Base-by-base conservation (phyloP, 2,329 filamentous ascomycete species). In the Alternaria sp. region DNA sequence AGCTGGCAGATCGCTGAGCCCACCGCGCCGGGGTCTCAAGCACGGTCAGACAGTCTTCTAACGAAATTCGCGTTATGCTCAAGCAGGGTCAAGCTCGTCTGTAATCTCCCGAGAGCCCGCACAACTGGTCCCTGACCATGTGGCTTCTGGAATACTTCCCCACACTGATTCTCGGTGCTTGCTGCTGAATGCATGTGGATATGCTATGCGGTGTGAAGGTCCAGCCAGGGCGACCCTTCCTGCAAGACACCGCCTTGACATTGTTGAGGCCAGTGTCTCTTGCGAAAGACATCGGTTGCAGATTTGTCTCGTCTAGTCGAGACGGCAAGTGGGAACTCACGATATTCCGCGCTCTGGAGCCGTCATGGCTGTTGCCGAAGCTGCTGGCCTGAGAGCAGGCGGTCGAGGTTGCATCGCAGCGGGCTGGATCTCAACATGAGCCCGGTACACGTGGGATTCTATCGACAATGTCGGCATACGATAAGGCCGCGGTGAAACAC, bases 61-160 rank as follows among this genome's bases (percentile, higher is more conserved):
- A 72, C 65, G 67, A 72, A 67, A 74, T 72, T 72, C 65, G 55
- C 61, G 70, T 75, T 65, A 72, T 75, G 74, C 73, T 68, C 51
- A 57, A 59, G 65, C 67, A 72, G 60, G 65, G 63, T 53, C 62
- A 65, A 52, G 66, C 61, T 59, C 65, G 66, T 67, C 57, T 62
- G 63, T 62, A 66, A 66, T 75, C 63, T 72, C 70, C 68, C 70
- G 71, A 68, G 63, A 69, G 69, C 67, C 46, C 67, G 64, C 67
- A 66, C 63, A 54, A 69, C 65, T 75, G 74, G 73, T 71, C 66
- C 71, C 71, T 67, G 72, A 67, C 72, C 64, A 69, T 66, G 59
- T 43, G 61, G 51, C 63, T 72, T 69, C 64, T 68, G 63, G 66
- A 69, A 67, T 59, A 43, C 54, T 74, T 75, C 73, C 73, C 74